phyloP scores from a whole-genome alignment of 2,329 filamentous ascomycete genomes.

The Claviceps fusiformis region DNA sequence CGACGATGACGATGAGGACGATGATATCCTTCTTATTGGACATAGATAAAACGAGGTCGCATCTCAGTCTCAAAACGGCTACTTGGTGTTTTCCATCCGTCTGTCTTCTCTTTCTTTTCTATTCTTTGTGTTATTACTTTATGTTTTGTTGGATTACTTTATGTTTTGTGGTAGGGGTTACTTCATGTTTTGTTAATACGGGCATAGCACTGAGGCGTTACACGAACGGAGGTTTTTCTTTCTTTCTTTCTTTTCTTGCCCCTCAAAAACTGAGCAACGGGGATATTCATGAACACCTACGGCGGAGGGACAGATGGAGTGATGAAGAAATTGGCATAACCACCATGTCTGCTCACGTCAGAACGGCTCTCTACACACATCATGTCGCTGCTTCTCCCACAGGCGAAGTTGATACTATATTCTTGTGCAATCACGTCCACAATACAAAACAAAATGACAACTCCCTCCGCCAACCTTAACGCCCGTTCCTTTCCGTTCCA shows the following conservation, averaged over 20 bases:
- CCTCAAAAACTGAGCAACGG: background rate
- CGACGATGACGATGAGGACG: constrained; percentile 32
- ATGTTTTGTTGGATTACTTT: no score
- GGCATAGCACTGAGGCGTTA: background rate
- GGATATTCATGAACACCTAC: background rate
- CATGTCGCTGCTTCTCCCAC: background rate
- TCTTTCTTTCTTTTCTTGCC: no score
- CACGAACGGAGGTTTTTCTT: background rate
- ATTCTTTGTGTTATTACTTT: background rate
- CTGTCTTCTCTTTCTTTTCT: background rate
- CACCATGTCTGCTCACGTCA: background rate
- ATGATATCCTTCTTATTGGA: constrained; percentile 36
- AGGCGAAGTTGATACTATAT: background rate
- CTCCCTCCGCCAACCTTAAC: background rate
- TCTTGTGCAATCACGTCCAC: background rate
- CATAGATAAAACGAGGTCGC: constrained; percentile 25
- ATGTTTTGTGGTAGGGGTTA: background rate
- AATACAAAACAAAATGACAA: background rate
- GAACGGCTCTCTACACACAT: background rate
- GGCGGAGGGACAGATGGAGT: background rate
- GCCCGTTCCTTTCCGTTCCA: background rate
- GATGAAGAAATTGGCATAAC: background rate
- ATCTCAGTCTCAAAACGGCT: background rate
- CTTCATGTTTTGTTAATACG: background rate
- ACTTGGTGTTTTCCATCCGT: background rate